phyloP scores from a whole-genome alignment of 306 rosid species.

The Sesbania bispinosa region DNA sequence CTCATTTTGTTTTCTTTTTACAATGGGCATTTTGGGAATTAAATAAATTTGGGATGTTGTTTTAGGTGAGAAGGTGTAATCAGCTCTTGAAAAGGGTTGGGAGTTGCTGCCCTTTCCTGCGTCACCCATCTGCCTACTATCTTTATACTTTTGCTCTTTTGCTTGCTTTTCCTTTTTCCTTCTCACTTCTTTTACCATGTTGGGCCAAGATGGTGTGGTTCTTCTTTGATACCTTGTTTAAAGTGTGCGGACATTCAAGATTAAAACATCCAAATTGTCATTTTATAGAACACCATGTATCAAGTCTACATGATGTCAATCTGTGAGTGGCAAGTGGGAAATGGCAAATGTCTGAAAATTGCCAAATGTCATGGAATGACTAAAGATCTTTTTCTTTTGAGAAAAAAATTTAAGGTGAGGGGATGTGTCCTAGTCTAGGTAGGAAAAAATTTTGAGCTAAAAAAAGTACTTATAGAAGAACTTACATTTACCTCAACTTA shows the following conservation, averaged over 20 bases:
- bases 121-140: slow-evolving; percentile 34
- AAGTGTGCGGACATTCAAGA: neutral
- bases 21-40: slow-evolving; percentile 9
- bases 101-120: slow-evolving; percentile 30
- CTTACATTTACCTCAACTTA: too few relatives aligned
- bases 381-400: too few relatives aligned
- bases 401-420: too few relatives aligned
- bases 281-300: too few relatives aligned
- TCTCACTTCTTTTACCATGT: neutral
- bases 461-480: too few relatives aligned
- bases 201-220: neutral
- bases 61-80: slow-evolving; percentile 39
- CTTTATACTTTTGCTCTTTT: slow-evolving; percentile 1
- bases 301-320: neutral
- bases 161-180: slow-evolving; percentile 7
- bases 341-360: too few relatives aligned
- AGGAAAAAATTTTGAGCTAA: too few relatives aligned
- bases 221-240: neutral
- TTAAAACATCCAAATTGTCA: neutral
- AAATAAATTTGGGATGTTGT: neutral
- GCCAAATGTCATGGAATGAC: too few relatives aligned
- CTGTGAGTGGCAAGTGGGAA: too few relatives aligned
- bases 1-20: neutral
- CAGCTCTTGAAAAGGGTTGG: neutral
- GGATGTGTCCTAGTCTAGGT: too few relatives aligned